Conservation (phyloP, 2,329 filamentous ascomycete species). For the Fusarium miscanthi region DNA sequence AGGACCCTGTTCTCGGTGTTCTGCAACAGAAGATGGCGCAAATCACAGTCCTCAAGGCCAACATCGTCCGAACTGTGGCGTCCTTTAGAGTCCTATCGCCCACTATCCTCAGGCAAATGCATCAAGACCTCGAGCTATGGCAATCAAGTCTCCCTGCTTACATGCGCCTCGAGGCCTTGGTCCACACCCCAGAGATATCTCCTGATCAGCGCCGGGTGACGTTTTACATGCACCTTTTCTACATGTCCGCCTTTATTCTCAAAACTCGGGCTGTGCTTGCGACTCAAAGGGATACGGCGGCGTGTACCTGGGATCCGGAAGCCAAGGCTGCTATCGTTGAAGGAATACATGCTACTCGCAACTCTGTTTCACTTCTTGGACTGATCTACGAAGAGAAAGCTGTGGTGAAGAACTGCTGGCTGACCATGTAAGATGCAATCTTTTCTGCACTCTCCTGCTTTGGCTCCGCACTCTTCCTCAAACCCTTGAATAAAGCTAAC, state of each 20-base stretch:
- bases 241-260: not conserved
- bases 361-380: rapidly evolving
- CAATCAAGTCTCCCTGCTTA: rapidly evolving
- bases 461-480: no score
- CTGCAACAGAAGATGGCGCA: not conserved
- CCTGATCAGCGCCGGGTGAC: not conserved
- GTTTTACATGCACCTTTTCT: not conserved
- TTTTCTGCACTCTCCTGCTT: not conserved
- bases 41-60: not conserved
- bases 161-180: not conserved
- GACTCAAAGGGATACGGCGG: not conserved
- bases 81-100: not conserved
- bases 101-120: not conserved
- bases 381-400: not conserved
- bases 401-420: not conserved
- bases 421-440: not conserved
- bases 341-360: not conserved
- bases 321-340: rapidly evolving
- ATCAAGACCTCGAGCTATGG: not conserved
- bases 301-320: not conserved
- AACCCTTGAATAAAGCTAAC: not conserved
- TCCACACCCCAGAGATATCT: rapidly evolving
- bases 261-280: not conserved
- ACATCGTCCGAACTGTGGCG: not conserved
- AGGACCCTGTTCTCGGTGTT: not conserved